Evolutionary conservation across 1,139 yeast genomes (phyloP).

Genomic region (Debaryomycetaceae sp.): DNA sequence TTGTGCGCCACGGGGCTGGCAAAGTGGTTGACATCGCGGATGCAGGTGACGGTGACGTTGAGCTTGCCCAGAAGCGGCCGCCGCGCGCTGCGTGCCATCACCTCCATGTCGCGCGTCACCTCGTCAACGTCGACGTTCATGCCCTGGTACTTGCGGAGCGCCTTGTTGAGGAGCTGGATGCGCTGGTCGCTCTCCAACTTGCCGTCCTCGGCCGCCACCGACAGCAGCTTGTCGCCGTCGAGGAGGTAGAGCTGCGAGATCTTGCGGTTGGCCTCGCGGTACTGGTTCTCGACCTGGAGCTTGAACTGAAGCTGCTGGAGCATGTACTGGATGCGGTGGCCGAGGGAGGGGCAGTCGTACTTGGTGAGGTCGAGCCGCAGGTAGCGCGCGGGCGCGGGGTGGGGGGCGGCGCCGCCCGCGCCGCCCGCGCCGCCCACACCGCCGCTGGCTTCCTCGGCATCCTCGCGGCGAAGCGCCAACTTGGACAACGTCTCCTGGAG

Average conservation of each 20-base stretch:
- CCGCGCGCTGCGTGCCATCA: slow-evolving; percentile 67
- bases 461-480: slow-evolving; percentile 37
- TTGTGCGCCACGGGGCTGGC: slow-evolving; percentile 75
- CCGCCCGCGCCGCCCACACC: slow-evolving; percentile 9
- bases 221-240: slow-evolving; percentile 86
- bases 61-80: slow-evolving; percentile 81
- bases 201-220: slow-evolving; percentile 87
- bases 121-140: slow-evolving; percentile 74
- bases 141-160: slow-evolving; percentile 83
- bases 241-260: slow-evolving; percentile 77
- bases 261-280: slow-evolving; percentile 87
- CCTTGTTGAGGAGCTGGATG: slow-evolving; percentile 75
- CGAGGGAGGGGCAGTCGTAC: slow-evolving; percentile 90
- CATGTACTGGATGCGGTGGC: slow-evolving; percentile 95
- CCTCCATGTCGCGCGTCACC: slow-evolving; percentile 59
- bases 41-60: slow-evolving; percentile 63
- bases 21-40: slow-evolving; percentile 89
- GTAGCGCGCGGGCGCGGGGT: slow-evolving; percentile 19
- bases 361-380: slow-evolving; percentile 79
- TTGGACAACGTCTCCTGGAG: slow-evolving; percentile 73
- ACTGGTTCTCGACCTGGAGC: slow-evolving; percentile 88
- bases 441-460: slow-evolving; percentile 8
- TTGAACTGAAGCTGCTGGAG: slow-evolving; percentile 90
- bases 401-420: slow-evolving; percentile 8
- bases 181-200: slow-evolving; percentile 79